Base-by-base conservation (phyloP, 2,329 filamentous ascomycete species). In the Colletotrichum sp. region DNA sequence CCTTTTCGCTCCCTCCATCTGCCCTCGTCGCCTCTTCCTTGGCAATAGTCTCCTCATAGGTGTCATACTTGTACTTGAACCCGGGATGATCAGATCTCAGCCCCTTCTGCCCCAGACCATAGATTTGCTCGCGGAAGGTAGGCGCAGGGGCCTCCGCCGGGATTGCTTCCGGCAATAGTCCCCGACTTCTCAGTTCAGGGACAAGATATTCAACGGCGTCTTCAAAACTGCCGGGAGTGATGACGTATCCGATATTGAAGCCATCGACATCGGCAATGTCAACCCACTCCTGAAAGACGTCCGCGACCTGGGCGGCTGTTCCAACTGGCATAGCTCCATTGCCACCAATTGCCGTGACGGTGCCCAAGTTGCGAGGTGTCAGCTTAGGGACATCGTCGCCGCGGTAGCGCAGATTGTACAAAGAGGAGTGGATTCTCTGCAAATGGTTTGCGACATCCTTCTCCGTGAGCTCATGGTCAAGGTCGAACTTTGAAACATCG, bases 391-490 rank as follows among this genome's bases (percentile, higher is more conserved):
- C 81, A 18, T 84, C 78, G 65, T 88, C 85, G 72, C 86, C 89
- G 0, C 86, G 86, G 1, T 87, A 86, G 2, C 87, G 88, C 69
- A 90, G 86, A 1, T 85, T 83, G 36, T 88, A 86, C 4, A 90
- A 82, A 8, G 88, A 82, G 61, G 87, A 89, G 39, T 85, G 87
- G 1, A 91, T 84, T 75, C 87, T 89, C 76, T 89, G 83, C 13
- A 88, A 88, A 76, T 92, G 90, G 4, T 84, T 83, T 0, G 90
- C 90, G 59, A 74, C 67, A 75, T 92, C 89, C 6, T 86, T 87
- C 1, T 87, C 87, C 0, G 87, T 89, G 75, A 93, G 85, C n/a
- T 90, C 89, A 77, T 92, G 87, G 76, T 92, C 91, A 0, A 92
- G 80, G 0, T 90, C 89, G 57, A 92, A 87, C 78, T 86, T 86